Conservation (phyloP, 106 monocot genomes). For the Apostasia shenzhenica region DNA sequence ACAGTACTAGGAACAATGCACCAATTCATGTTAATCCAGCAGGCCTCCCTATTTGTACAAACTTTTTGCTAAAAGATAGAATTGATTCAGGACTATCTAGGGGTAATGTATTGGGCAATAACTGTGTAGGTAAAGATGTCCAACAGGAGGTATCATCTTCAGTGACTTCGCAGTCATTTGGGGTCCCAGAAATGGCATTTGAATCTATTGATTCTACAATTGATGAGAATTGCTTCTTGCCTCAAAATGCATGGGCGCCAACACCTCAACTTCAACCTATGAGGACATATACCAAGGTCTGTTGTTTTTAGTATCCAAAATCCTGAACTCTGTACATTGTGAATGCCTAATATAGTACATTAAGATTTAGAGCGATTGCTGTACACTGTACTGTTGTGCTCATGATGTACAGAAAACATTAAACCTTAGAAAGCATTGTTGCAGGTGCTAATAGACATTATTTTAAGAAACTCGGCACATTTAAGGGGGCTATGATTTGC, state of each 20-base stretch:
- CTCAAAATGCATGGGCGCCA: constrained; percentile 63
- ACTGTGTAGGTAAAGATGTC: constrained; percentile 55
- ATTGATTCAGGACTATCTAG: constrained; percentile 46
- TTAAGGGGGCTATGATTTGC: too few relatives aligned
- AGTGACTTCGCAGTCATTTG: constrained; percentile 78
- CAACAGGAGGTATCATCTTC: constrained; percentile 68
- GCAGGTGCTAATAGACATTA: too few relatives aligned
- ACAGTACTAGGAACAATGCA: constrained; percentile 53
- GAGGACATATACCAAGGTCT: constrained; percentile 92
- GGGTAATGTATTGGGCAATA: constrained; percentile 42
- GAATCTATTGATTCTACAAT: constrained; percentile 72
- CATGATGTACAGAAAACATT: too few relatives aligned
- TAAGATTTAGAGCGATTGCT: too few relatives aligned
- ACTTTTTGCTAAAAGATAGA: constrained; percentile 35
- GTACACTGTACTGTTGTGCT: too few relatives aligned
- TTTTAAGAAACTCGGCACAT: too few relatives aligned
- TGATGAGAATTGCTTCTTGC: constrained; percentile 56
- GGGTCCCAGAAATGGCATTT: constrained; percentile 74
- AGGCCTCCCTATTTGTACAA: constrained; percentile 35
- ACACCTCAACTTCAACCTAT: constrained; percentile 40
- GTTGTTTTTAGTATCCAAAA: neutral
- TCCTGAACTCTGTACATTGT: neutral
- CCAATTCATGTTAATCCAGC: constrained; percentile 69
- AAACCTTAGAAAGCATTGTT: too few relatives aligned
- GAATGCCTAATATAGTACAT: too few relatives aligned